Evolutionary conservation across 192 early-diverging fungal species (phyloP).

Genomic region (Backusella parvicylindrica): DNA sequence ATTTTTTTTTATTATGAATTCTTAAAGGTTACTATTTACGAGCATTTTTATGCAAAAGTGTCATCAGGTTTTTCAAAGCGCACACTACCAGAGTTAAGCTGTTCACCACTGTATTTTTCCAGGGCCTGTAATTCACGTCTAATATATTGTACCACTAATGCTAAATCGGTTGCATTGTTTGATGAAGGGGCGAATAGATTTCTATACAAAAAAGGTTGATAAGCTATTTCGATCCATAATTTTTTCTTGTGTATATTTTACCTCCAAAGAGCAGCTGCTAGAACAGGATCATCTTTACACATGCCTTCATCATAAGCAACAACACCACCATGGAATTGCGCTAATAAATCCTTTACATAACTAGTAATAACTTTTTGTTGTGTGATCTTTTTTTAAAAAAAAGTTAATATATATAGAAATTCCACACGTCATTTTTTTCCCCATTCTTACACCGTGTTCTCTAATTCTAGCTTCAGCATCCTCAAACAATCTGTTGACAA

Average conservation of each 20-base stretch:
- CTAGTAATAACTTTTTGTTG: slow-evolving; percentile 69
- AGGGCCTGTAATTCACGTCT: slow-evolving; percentile 32
- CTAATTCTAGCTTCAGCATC: slow-evolving; percentile 86
- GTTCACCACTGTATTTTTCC: slow-evolving; percentile 31
- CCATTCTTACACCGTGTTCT: slow-evolving; percentile 64
- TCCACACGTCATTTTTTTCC: neutral
- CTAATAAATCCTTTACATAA: slow-evolving; percentile 77
- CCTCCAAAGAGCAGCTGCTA: slow-evolving; percentile 90
- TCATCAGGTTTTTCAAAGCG: slow-evolving; percentile 26
- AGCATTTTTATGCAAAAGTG: slow-evolving; percentile 3
- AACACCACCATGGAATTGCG: slow-evolving; percentile 82
- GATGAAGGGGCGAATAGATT: slow-evolving; percentile 35
- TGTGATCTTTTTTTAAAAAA: slow-evolving; percentile 45
- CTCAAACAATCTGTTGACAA: slow-evolving; percentile 84
- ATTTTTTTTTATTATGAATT: neutral
- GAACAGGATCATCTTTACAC: slow-evolving; percentile 77
- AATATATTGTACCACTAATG: slow-evolving; percentile 36
- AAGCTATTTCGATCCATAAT: neutral
- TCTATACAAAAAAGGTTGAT: slow-evolving; percentile 8
- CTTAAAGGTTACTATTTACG: neutral
- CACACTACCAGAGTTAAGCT: slow-evolving; percentile 26
- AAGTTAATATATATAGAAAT: neutral
- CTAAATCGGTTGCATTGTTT: slow-evolving; percentile 34
- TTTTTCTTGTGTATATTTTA: slow-evolving; percentile 17
- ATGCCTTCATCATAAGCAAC: slow-evolving; percentile 93